These are phyloP conservation scores for Sicyos baderoa DNA, from an alignment of 306 rosid species.

Conservation along the genomic window DNA sequence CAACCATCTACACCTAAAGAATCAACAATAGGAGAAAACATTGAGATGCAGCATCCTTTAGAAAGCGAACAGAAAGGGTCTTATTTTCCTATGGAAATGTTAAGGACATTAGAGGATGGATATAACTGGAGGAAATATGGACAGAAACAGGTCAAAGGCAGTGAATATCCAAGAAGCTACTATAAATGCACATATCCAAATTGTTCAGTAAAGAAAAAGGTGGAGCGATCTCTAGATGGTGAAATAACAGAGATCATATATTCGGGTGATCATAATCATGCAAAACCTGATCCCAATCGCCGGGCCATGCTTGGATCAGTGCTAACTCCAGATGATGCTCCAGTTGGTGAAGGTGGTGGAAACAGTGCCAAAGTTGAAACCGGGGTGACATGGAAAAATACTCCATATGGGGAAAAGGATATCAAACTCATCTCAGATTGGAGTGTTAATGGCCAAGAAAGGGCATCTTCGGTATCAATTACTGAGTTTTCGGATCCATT, in stretches of 20 bases:
- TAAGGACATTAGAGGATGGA: conserved; percentile 65
- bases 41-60: conserved; percentile 20
- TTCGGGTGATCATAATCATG: conserved; percentile 74
- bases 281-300: conserved; percentile 48
- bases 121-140: conserved; percentile 96
- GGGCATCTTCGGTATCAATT: conserved; percentile 51
- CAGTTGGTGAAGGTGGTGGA: conserved; percentile 47
- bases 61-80: conserved; percentile 47
- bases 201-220: conserved; percentile 87
- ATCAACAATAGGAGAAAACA: conserved; percentile 26
- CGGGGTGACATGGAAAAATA: conserved; percentile 42
- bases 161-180: conserved; percentile 90
- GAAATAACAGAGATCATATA: conserved; percentile 83
- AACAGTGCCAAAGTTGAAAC: conserved; percentile 33
- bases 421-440: conserved; percentile 33
- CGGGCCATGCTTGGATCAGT: conserved; percentile 37
- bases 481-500: conserved; percentile 52
- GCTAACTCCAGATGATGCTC: conserved; percentile 39
- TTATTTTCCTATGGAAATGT: conserved; percentile 31
- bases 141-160: conserved; percentile 88
- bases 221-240: conserved; percentile 83
- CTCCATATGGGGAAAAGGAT: conserved; percentile 37
- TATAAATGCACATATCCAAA: conserved; percentile 70
- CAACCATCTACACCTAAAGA: conserved; percentile 33
- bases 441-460: conserved; percentile 52